A percentile compares a stretch with the other conserved stretches of the same genome.
phyloP scores from a whole-genome alignment of 2,329 filamentous ascomycete species.

The Coniella vitis region DNA sequence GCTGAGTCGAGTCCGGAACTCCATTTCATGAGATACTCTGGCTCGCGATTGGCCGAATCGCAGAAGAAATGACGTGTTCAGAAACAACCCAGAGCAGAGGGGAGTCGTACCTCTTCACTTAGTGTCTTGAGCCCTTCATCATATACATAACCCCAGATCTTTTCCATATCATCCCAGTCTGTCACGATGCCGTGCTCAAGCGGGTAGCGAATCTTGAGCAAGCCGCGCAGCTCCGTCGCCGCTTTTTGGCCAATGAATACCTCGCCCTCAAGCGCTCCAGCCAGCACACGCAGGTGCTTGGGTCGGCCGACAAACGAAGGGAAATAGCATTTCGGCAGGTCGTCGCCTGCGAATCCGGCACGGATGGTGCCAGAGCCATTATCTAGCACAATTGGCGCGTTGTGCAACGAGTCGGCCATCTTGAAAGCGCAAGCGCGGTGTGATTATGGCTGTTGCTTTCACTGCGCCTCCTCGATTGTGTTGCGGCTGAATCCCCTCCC shows the following conservation, averaged over 20 bases:
- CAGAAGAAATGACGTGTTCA: too few species aligned
- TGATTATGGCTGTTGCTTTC: not conserved
- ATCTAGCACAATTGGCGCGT: constrained; percentile 97
- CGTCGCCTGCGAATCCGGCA: constrained; percentile 93
- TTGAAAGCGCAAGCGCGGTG: not conserved
- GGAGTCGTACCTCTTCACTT: constrained; percentile 74
- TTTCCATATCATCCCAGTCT: constrained; percentile 99
- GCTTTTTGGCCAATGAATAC: constrained; percentile 90
- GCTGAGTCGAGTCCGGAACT: too few species aligned
- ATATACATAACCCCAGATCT: constrained; percentile 98
- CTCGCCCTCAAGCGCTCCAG: constrained; percentile 93
- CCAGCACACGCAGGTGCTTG: constrained; percentile 89
- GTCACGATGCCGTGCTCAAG: constrained; percentile 97
- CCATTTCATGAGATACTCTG: too few species aligned
- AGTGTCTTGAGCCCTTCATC: constrained; percentile 92
- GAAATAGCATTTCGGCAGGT: constrained; percentile 93
- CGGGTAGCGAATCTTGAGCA: constrained; percentile 93
- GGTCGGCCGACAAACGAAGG: constrained; percentile 94
- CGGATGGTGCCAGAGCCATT: constrained; percentile 97
- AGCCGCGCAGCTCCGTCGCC: constrained; percentile 80
- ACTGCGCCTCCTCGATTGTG: not conserved
- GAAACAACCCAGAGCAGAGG: too few species aligned
- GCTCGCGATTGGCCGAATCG: too few species aligned
- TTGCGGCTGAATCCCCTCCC: not conserved
- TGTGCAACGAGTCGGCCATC: constrained; percentile 69